Evolutionary conservation across 2,329 filamentous ascomycete species (phyloP), one percentile per base, ranked within the genome.

Genomic region (Ascocoryne sarcoides): DNA sequence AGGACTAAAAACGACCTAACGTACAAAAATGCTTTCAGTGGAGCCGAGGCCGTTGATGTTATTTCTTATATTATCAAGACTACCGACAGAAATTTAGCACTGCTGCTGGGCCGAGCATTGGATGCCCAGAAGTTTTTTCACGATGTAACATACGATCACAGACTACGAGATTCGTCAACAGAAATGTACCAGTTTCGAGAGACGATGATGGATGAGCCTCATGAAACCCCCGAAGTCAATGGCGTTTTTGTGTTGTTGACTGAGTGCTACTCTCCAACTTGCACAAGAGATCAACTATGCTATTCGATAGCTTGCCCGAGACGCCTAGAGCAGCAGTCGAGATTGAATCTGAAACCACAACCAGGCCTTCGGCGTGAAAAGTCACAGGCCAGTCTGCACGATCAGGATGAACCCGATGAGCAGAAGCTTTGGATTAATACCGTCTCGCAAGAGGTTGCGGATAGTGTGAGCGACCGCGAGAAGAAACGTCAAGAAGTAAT

Each of bases 361-460:
- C 87, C 88, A 20, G 89, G 89, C 44, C 69, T 98, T 53, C 47
- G 57, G 20, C 69, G 78, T 23, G 77, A 81, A 50, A 75, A 80
- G 40, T 83, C 79, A 4, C 73, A 77, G 51, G 71, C 70, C 59
- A 92, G 78, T 66, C 64, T 85, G 57, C 89, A 94, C 56, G 88
- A 93, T 53, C 86, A 92, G 48, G 84, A 89, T 43, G 82, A 92
- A 55, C 86, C 83, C 21, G 88, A 95, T 57, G 89, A 96, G 61
- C 92, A 96, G 67, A 96, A 96, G 63, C 74, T 98, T 28, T 98
- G 92, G 92, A 98, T 98, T 64, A 96, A 96, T 62, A 95, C 89
- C 10, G 92, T 98, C 26, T 86, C 89, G 1, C 92, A 95, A 62
- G 92, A 96, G 61, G 71, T 98, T 42, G 88, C 89, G 1, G 89